phyloP scores from a whole-genome alignment of 306 rosid species.

The Pterocarpus macrocarpus region DNA sequence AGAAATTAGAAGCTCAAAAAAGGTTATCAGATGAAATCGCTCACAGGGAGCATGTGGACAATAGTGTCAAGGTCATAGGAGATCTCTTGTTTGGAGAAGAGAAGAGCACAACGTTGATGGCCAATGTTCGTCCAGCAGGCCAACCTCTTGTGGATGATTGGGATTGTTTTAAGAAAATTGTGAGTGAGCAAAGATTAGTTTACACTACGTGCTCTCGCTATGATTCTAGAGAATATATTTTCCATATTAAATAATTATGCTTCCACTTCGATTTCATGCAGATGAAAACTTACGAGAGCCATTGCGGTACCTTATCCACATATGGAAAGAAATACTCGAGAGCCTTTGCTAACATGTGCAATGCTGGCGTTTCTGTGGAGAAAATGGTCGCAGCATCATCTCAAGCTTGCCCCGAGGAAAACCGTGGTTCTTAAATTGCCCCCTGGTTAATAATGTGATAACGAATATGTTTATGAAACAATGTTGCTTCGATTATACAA shows the following conservation, averaged over 20 bases:
- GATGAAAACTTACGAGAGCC: slow-evolving; percentile 47
- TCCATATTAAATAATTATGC: neutral
- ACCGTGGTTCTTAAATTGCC: neutral
- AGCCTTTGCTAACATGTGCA: slow-evolving; percentile 55
- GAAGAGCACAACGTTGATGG: slow-evolving; percentile 40
- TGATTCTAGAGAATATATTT: neutral
- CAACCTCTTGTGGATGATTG: slow-evolving; percentile 73
- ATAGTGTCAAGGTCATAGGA: slow-evolving; percentile 45
- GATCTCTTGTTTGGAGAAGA: slow-evolving; percentile 57
- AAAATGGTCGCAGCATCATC: slow-evolving; percentile 41
- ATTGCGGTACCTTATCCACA: slow-evolving; percentile 41
- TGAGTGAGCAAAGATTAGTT: slow-evolving; percentile 38
- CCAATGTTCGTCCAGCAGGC: slow-evolving; percentile 55
- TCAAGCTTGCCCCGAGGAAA: slow-evolving; percentile 50
- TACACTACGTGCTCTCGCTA: neutral
- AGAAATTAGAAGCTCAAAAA: slow-evolving; percentile 55
- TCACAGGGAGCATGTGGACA: slow-evolving; percentile 52
- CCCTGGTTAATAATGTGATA: neutral
- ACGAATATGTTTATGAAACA: neutral
- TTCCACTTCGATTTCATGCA: neutral
- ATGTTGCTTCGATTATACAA: too few species aligned
- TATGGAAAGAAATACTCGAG: slow-evolving; percentile 50
- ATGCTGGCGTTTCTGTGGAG: slow-evolving; percentile 42
- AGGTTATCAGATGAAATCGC: slow-evolving; percentile 50
- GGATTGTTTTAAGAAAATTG: slow-evolving; percentile 66